phyloP scores from a whole-genome alignment of 805 yeast genomes.

The Candida yuanshanica region DNA sequence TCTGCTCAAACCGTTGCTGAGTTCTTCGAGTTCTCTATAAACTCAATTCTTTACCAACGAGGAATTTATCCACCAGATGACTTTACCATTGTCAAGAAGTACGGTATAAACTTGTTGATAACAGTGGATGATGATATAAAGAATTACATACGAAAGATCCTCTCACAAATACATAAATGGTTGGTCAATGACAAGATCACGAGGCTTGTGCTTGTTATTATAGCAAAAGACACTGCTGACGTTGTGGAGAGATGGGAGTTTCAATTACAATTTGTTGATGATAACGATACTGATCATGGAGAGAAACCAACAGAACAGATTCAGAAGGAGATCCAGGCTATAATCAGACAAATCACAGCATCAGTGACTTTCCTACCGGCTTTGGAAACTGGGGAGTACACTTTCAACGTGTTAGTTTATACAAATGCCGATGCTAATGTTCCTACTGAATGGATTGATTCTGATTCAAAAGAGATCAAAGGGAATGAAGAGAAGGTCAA shows the following conservation, averaged over 20 bases:
- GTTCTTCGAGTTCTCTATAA: conserved; percentile 76
- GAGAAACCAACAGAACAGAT: conserved; percentile 37
- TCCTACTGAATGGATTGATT: conserved; percentile 83
- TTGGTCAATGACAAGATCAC: conserved; percentile 62
- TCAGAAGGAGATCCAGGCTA: conserved; percentile 75
- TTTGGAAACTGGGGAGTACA: conserved; percentile 54
- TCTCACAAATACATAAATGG: conserved; percentile 72
- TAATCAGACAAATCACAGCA: conserved; percentile 84
- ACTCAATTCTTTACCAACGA: conserved; percentile 78
- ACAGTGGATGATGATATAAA: conserved; percentile 73
- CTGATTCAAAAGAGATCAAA: conserved; percentile 49
- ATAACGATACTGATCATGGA: conserved; percentile 8
- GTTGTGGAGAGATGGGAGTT: conserved; percentile 87
- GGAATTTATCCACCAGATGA: conserved; percentile 88
- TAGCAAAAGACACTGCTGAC: conserved; percentile 60
- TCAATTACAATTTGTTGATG: conserved; percentile 42
- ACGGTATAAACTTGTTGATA: conserved; percentile 69
- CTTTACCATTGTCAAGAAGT: conserved; percentile 70
- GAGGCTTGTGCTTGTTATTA: conserved; percentile 65
- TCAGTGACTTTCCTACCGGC: conserved; percentile 82
- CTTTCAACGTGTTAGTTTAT: conserved; percentile 81
- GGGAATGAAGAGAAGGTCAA: conserved; percentile 61
- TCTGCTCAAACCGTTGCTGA: conserved; percentile 76
- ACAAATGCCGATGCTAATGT: conserved; percentile 64
- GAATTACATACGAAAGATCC: conserved; percentile 57